Base-by-base conservation (phyloP, 805 yeast genomes). In the Hanseniaspora thailandica region DNA sequence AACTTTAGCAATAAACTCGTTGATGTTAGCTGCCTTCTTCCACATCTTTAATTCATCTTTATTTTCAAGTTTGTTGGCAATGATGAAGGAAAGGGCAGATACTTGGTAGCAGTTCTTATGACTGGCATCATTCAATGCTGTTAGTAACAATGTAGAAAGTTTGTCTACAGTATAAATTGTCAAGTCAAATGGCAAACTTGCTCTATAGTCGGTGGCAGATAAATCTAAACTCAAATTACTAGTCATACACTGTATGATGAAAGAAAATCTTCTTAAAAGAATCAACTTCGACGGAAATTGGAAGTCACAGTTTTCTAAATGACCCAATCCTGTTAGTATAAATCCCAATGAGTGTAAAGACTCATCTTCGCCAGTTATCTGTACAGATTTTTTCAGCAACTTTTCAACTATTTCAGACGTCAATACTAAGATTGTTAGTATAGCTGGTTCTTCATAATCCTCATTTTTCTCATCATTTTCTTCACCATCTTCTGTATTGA, bases 201-300 rank as follows among this genome's bases (percentile, higher is more conserved):
- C 7, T 46, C 45, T 52, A 8, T 38, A 35, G 30, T 46, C 47
- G 31, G 19, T 41, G 4, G 35, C 34, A 3, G 47, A 26, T 17
- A 39, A 3, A 23, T 26, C 40, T 33, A 52, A 28, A 22, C 38
- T 31, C 34, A 43, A 28, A 26, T 50, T 44, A 15, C 49, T 33
- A 19, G 51, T 40, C n/a, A 52, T 28, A 10, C 39, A 39, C 25
- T 52, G 49, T 8, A 45, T 41, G 2, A 46, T 35, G 30, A 39
- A 52, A 1, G 51, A 45, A 13, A 64, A 26, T 36, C 69, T 57
- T 57, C 70, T 61, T 63, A 64, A 60, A 1, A 61, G 51, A n/a
- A 67, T 66, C 23, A 67, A 54, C 39, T 62, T 66, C 1, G 55
- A 53, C 13, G 52, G 48, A 28, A 53, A 53, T 19, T 41, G 45